These are phyloP conservation scores for Leucosporidium yakuticum DNA, from an alignment of 768 basidiomycete species.

Conservation along the genomic window DNA sequence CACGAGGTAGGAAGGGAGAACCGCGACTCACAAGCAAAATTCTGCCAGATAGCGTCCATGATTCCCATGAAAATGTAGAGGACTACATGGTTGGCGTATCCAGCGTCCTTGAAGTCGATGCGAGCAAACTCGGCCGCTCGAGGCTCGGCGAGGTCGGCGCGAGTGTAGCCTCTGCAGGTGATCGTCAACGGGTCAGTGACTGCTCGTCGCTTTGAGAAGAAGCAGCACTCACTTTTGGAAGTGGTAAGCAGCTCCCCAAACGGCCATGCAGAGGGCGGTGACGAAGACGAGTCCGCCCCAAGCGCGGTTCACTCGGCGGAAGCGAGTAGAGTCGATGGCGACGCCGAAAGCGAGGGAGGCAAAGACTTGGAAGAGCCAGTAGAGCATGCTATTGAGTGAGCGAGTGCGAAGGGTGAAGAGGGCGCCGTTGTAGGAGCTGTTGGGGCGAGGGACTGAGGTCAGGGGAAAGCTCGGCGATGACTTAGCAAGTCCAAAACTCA, in stretches of 20 bases:
- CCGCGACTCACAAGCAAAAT: slow-evolving; percentile 10
- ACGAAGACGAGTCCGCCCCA: slow-evolving; percentile 23
- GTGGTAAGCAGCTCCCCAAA: slow-evolving; percentile 59
- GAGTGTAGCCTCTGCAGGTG: slow-evolving; percentile 50
- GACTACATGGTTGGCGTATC: slow-evolving; percentile 55
- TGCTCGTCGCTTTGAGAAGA: too few relatives aligned
- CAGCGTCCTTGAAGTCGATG: slow-evolving; percentile 57
- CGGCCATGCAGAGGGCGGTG: slow-evolving; percentile 64
- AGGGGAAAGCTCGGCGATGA: background rate
- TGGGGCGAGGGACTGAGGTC: background rate
- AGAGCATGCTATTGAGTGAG: slow-evolving; percentile 67
- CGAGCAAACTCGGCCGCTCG: slow-evolving; percentile 38
- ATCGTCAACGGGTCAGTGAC: too few relatives aligned
- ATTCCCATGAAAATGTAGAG: slow-evolving; percentile 57
- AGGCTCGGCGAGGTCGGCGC: slow-evolving; percentile 48
- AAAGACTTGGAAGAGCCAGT: slow-evolving; percentile 72
- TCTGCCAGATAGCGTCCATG: slow-evolving; percentile 80
- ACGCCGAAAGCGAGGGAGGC: slow-evolving; percentile 44
- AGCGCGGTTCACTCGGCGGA: slow-evolving; percentile 8
- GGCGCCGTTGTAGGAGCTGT: slow-evolving; percentile 59
- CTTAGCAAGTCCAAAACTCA: too few relatives aligned
- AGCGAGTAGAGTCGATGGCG: slow-evolving; percentile 14
- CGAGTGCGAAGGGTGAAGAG: slow-evolving; percentile 48
- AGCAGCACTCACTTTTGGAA: slow-evolving; percentile 56
- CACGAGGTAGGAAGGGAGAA: too few relatives aligned